phyloP scores from a whole-genome alignment of 495 filamentous ascomycete genomes.

The Aspergillus biplanus region DNA sequence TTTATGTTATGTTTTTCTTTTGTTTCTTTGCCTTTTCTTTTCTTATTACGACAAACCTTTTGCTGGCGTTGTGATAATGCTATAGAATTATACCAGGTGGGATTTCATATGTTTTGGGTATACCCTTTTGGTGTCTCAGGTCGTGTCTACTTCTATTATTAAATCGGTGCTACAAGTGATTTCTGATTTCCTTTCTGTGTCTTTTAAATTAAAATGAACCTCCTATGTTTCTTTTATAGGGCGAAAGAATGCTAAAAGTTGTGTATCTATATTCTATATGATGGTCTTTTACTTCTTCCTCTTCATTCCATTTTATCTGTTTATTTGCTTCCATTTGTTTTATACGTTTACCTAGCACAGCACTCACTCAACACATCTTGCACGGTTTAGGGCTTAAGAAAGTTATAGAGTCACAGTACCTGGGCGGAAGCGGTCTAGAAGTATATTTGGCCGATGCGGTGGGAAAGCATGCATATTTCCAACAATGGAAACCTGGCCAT shows the following conservation, averaged over 20 bases:
- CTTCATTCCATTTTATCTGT: neutral
- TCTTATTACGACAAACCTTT: neutral
- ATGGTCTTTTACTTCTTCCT: too few relatives aligned
- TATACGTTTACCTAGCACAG: too few relatives aligned
- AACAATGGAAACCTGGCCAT: neutral
- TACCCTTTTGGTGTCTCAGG: conserved; percentile 21
- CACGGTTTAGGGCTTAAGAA: too few relatives aligned
- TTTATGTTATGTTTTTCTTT: neutral
- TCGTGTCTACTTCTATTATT: conserved; percentile 15
- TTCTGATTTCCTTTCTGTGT: conserved; percentile 5
- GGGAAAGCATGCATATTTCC: neutral
- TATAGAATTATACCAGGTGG: conserved; percentile 8
- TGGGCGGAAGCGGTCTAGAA: too few relatives aligned
- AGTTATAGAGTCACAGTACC: too few relatives aligned
- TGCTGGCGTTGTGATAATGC: conserved; percentile 7
- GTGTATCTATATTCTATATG: neutral
- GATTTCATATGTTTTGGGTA: conserved; percentile 17
- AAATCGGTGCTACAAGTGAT: neutral
- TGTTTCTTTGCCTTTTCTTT: conserved; percentile 7
- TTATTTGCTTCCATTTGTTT: neutral
- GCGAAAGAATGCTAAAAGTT: neutral
- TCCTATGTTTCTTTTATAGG: conserved; percentile 2
- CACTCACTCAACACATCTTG: too few relatives aligned
- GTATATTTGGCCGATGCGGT: too few relatives aligned
- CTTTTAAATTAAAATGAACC: neutral